Conservation (phyloP, 768 basidiomycete species). For the Leccinum barrowsii region DNA sequence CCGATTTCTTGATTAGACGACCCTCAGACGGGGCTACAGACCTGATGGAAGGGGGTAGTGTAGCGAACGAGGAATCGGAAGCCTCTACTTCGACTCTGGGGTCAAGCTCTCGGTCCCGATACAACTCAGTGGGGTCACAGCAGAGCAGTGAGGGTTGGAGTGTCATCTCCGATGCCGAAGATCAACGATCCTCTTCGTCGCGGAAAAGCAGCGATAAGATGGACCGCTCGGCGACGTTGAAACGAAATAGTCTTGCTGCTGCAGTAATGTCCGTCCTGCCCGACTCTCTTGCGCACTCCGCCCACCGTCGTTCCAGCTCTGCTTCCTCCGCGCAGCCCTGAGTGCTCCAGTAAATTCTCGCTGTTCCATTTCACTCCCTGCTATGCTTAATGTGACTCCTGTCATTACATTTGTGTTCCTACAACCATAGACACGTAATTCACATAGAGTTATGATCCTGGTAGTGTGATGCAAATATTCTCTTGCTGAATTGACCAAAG, state of each 20-base stretch:
- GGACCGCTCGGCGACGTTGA: constrained; percentile 38
- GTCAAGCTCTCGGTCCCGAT: constrained; percentile 42
- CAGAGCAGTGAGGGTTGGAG: constrained; percentile 83
- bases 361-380: neutral
- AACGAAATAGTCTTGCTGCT: constrained; percentile 61
- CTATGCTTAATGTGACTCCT: constrained; percentile 5
- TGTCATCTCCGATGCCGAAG: constrained; percentile 77
- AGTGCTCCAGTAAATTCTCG: neutral
- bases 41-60: constrained; percentile 9
- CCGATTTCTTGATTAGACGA: constrained; percentile 79
- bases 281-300: constrained; percentile 44
- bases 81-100: constrained; percentile 25
- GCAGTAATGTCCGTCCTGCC: constrained; percentile 62
- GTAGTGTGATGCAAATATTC: constrained; percentile 63
- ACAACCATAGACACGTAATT: constrained; percentile 16
- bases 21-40: constrained; percentile 26
- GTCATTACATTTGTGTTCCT: constrained; percentile 6
- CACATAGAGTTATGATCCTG: constrained; percentile 15
- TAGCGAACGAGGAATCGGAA: constrained; percentile 32
- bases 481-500: constrained; percentile 88
- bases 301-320: constrained; percentile 40
- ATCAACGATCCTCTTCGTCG: constrained; percentile 54
- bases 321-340: constrained; percentile 25
- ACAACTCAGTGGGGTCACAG: constrained; percentile 55
- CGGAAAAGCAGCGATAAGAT: constrained; percentile 38